These are phyloP conservation scores for Usnea hakonensis DNA, from an alignment of 495 filamentous ascomycete species.

Conservation along the genomic window DNA sequence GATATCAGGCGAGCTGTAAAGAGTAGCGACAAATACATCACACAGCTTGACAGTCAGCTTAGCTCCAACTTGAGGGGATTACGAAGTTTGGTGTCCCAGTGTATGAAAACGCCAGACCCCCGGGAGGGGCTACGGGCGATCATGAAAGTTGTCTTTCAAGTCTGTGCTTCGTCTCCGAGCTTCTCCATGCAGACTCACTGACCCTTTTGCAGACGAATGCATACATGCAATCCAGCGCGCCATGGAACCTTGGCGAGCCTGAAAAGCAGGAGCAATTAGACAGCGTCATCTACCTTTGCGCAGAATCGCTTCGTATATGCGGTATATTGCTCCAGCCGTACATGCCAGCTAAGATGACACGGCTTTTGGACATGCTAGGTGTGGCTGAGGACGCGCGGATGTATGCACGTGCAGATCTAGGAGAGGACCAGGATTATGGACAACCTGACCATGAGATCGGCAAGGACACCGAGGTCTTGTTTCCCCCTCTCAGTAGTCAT, in stretches of 20 bases:
- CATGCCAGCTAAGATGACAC: conserved; percentile 71
- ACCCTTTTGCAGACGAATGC: conserved; percentile 54
- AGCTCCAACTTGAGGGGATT: conserved; percentile 29
- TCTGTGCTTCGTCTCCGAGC: conserved; percentile 24
- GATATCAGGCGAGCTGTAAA: conserved; percentile 37
- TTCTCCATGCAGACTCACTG: background rate
- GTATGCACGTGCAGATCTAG: conserved; percentile 47
- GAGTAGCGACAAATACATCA: background rate
- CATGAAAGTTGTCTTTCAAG: conserved; percentile 53
- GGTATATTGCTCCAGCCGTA: conserved; percentile 86
- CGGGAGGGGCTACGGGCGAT: conserved; percentile 57
- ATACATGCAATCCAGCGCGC: conserved; percentile 52
- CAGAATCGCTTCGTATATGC: conserved; percentile 70
- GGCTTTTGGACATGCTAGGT: conserved; percentile 69
- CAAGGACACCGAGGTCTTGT: conserved; percentile 41
- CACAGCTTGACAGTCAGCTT: conserved; percentile 12
- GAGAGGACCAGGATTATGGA: conserved; percentile 64
- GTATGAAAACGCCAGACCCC: conserved; percentile 61
- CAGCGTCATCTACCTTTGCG: conserved; percentile 56
- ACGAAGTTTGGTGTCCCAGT: conserved; percentile 35
- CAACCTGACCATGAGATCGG: conserved; percentile 34
- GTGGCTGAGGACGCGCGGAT: conserved; percentile 53
- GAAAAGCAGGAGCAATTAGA: conserved; percentile 35
- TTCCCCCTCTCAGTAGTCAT: conserved; percentile 50
- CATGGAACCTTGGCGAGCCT: conserved; percentile 42